phyloP scores from a whole-genome alignment of 2,329 filamentous ascomycete genomes.

The Byssoonygena ceratinophila region DNA sequence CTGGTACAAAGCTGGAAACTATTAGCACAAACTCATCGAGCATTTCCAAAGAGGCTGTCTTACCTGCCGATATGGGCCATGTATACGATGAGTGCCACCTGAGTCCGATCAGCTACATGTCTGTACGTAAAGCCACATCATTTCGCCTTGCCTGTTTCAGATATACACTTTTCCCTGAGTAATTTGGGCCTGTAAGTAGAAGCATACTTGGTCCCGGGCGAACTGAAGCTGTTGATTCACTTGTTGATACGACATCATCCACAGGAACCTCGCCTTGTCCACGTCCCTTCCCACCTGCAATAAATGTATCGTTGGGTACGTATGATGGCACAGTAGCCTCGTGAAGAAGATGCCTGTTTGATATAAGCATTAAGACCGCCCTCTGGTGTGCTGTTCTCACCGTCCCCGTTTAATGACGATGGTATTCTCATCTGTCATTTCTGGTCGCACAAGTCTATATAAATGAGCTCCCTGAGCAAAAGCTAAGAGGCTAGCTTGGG shows the following conservation, averaged over 20 bases:
- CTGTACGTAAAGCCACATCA: background rate
- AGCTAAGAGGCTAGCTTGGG: slow-evolving; percentile 54
- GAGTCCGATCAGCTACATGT: slow-evolving; percentile 9
- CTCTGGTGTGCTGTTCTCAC: slow-evolving; percentile 27
- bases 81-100: slow-evolving; percentile 75
- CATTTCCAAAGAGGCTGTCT: background rate
- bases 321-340: slow-evolving; percentile 71
- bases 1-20: slow-evolving; percentile 65
- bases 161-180: slow-evolving; percentile 93
- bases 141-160: slow-evolving; percentile 58
- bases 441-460: slow-evolving; percentile 60
- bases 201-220: slow-evolving; percentile 53
- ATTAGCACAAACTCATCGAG: slow-evolving; percentile 9
- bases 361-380: background rate
- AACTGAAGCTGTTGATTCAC: background rate
- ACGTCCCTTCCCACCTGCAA: slow-evolving; percentile 47
- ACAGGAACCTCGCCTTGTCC: background rate
- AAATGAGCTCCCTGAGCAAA: slow-evolving; percentile 65
- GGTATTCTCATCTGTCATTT: slow-evolving; percentile 58
- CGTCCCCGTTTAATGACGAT: slow-evolving; percentile 68
- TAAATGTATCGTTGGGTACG: slow-evolving; percentile 67
- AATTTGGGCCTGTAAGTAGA: slow-evolving; percentile 84
- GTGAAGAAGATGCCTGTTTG: slow-evolving; percentile 62
- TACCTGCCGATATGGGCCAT: slow-evolving; percentile 72
- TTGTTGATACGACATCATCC: background rate